phyloP scores from a whole-genome alignment of 2,329 filamentous ascomycete genomes.

The Penicillium occitanis region DNA sequence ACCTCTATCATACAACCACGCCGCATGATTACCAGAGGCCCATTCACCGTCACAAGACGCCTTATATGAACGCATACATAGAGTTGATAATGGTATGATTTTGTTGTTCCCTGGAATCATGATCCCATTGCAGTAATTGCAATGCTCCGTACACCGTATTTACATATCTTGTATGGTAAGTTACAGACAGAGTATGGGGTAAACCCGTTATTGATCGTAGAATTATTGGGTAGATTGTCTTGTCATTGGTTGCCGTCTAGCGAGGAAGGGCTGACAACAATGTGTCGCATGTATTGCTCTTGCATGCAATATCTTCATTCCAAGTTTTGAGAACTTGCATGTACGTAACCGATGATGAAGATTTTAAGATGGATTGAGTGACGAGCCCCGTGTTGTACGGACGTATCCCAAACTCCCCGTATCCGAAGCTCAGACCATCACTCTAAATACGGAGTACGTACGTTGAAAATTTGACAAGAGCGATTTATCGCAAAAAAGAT shows the following conservation, averaged over 20 bases:
- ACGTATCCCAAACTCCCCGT: neutral
- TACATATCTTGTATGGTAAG: neutral
- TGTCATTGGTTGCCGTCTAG: neutral
- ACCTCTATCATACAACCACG: neutral
- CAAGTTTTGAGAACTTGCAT: neutral
- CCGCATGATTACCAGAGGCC: neutral
- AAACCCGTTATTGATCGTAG: neutral
- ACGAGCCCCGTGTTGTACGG: neutral
- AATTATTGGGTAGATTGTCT: neutral
- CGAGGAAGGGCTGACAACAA: neutral
- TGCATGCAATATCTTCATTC: neutral
- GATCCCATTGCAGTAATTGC: neutral
- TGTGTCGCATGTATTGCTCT: neutral
- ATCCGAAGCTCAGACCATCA: neutral
- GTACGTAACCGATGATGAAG: neutral
- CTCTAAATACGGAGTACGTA: neutral
- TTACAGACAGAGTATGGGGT: conserved; percentile 11
- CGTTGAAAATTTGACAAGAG: neutral
- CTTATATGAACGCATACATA: neutral
- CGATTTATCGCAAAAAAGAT: neutral
- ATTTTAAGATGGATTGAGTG: neutral
- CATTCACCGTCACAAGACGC: conserved; percentile 6
- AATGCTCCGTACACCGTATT: neutral
- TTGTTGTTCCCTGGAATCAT: neutral
- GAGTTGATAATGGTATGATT: neutral